Percentiles rank a stretch among this genome's conserved stretches.
phyloP scores from a whole-genome alignment of 2,329 filamentous ascomycete genomes.

The Polytolypa hystricis region DNA sequence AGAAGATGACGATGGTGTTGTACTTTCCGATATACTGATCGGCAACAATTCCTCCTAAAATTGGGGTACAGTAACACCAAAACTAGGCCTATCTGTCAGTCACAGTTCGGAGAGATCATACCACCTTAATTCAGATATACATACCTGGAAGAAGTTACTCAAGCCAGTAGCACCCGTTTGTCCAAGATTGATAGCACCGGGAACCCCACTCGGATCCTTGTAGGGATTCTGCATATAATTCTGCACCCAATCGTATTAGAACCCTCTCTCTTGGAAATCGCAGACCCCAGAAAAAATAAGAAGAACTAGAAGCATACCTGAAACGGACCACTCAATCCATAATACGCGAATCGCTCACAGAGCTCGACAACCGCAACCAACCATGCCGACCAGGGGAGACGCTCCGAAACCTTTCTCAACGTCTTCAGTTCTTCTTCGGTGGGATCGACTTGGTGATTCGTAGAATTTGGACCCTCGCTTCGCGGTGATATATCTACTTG shows the following conservation, averaged over 20 bases:
- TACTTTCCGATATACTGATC: conserved; percentile 52
- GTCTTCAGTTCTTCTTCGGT: conserved; percentile 40
- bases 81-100: conserved; percentile 20
- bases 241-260: conserved; percentile 15
- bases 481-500: too few relatives aligned
- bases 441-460: conserved; percentile 28
- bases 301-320: conserved; percentile 14
- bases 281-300: background rate
- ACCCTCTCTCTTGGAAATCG: background rate
- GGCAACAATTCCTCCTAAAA: conserved; percentile 46
- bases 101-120: background rate
- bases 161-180: conserved; percentile 37
- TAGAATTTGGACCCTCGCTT: background rate
- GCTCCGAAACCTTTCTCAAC: conserved; percentile 44
- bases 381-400: conserved; percentile 44
- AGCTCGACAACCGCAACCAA: conserved; percentile 47
- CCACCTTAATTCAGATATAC: background rate
- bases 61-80: conserved; percentile 47
- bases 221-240: conserved; percentile 41
- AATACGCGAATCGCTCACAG: conserved; percentile 49
- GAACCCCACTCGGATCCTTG: conserved; percentile 25
- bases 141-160: conserved; percentile 41
- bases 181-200: conserved; percentile 28
- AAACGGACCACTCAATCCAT: conserved; percentile 43
- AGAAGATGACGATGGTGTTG: conserved; percentile 48